phyloP scores from a whole-genome alignment of 2,329 filamentous ascomycete genomes.

The Grosmannia clavigera region DNA sequence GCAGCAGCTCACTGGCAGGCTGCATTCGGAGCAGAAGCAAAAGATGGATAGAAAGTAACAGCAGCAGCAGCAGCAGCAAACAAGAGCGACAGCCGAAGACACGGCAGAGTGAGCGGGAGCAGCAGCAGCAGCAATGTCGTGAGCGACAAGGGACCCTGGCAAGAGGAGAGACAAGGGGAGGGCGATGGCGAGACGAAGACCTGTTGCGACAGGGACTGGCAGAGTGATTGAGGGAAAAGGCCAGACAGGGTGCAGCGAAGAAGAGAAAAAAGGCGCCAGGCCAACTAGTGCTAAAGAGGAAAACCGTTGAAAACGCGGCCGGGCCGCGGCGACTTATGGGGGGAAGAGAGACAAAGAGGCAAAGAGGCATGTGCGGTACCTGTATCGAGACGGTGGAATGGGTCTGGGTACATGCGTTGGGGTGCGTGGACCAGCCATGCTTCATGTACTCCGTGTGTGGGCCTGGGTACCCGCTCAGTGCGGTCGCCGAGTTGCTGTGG shows the following conservation, averaged over 20 bases:
- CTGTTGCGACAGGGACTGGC: neutral
- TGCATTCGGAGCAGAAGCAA: no score
- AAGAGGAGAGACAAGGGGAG: neutral
- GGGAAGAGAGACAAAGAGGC: neutral
- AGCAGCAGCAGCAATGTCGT: neutral
- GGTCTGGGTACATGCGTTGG: neutral
- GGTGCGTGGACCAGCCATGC: neutral
- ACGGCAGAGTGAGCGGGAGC: no score
- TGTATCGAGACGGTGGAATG: neutral
- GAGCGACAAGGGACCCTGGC: neutral
- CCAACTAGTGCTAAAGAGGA: constrained; percentile 1
- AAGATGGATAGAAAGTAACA: neutral
- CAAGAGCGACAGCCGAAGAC: no score
- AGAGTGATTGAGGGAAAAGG: neutral
- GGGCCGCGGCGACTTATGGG: constrained; percentile 5
- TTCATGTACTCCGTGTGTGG: neutral
- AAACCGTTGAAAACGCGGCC: constrained; percentile 12
- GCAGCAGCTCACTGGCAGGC: no score
- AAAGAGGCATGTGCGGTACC: neutral
- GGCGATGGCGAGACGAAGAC: neutral
- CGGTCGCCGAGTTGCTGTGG: neutral
- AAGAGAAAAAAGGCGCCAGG: neutral
- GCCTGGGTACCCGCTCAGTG: neutral
- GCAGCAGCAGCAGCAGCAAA: neutral
- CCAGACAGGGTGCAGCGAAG: neutral